A percentile compares a stretch with the other conserved stretches of the same genome.
These are phyloP conservation scores for Rhodotorula diobovata DNA, from an alignment of 768 basidiomycete species.

Conservation along the genomic window DNA sequence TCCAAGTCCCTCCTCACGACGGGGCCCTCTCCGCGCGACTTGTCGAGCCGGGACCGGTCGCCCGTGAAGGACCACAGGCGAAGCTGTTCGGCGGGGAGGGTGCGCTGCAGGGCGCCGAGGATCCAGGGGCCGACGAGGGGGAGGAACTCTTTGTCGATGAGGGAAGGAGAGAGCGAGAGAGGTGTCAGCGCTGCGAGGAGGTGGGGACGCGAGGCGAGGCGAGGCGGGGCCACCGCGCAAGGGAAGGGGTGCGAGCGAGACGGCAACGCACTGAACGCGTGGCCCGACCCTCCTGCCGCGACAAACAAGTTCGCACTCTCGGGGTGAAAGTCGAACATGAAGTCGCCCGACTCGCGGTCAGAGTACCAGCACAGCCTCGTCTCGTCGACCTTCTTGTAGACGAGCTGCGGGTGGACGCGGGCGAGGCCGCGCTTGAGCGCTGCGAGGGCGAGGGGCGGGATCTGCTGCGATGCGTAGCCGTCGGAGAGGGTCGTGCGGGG, in stretches of 20 bases:
- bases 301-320: constrained; percentile 60
- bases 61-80: constrained; percentile 59
- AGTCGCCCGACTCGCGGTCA: constrained; percentile 78
- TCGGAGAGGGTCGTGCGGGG: constrained; percentile 43
- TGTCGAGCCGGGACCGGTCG: constrained; percentile 23
- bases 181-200: no score
- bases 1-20: constrained; percentile 17
- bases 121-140: constrained; percentile 77
- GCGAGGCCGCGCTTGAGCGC: constrained; percentile 56
- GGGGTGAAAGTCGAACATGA: constrained; percentile 76
- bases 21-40: constrained; percentile 26
- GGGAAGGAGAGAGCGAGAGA: constrained; percentile 2
- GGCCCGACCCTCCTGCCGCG: constrained; percentile 83
- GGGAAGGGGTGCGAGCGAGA: no score
- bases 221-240: no score
- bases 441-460: constrained; percentile 60
- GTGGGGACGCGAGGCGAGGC: no score
- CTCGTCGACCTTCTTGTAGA: constrained; percentile 60
- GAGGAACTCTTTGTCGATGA: constrained; percentile 61
- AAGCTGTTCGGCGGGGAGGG: constrained; percentile 55
- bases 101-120: constrained; percentile 65
- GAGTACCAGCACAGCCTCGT: constrained; percentile 94
- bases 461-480: constrained; percentile 31
- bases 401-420: constrained; percentile 70
- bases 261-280: constrained; percentile 65